phyloP scores from a whole-genome alignment of 192 early-diverging fungal genomes.

The Backusella australiensis region DNA sequence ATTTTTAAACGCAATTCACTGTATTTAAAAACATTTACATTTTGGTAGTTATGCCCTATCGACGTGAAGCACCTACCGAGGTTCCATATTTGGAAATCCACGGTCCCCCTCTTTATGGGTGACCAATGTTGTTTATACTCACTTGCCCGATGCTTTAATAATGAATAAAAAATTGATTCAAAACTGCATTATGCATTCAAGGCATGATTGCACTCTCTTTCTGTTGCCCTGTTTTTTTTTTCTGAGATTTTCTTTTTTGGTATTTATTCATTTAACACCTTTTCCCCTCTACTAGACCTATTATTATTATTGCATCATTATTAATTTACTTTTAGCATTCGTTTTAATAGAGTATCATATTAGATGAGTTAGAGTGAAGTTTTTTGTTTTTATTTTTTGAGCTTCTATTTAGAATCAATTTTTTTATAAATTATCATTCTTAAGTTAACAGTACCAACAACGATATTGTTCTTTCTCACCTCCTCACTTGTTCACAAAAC shows the following conservation, averaged over 20 bases:
- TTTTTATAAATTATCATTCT: background rate
- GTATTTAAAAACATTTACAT: too few relatives aligned
- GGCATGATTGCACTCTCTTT: background rate
- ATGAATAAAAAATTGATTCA: background rate
- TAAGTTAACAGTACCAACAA: background rate
- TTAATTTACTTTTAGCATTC: background rate
- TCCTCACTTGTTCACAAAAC: background rate
- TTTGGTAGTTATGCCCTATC: too few relatives aligned
- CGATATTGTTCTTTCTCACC: background rate
- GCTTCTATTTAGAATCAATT: background rate
- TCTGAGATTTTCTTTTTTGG: background rate
- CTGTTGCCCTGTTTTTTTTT: background rate
- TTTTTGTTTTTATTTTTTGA: too few relatives aligned
- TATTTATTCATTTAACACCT: background rate
- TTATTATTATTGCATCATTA: background rate
- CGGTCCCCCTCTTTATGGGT: too few relatives aligned
- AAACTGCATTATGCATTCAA: background rate
- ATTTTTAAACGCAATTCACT: too few relatives aligned
- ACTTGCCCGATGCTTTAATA: background rate
- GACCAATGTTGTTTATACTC: background rate
- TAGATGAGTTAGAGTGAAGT: background rate
- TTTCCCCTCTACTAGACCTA: background rate
- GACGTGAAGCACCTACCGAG: too few relatives aligned
- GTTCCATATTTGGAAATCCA: too few relatives aligned
- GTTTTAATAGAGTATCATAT: background rate